Base-by-base conservation (phyloP, 2,329 filamentous ascomycete species). In the Cladophialophora bantiana region DNA sequence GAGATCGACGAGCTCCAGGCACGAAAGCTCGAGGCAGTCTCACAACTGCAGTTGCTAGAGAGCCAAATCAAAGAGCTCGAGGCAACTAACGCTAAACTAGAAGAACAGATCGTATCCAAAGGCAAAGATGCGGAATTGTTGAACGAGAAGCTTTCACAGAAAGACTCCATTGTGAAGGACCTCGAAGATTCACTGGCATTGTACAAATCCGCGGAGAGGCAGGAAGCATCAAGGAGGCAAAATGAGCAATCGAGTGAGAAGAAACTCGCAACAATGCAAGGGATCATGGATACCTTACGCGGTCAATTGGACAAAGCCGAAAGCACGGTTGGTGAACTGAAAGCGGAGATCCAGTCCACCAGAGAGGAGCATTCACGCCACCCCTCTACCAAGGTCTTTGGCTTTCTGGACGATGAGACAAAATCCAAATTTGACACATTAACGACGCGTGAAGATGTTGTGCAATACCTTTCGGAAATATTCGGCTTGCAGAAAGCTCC, bases 271-370 rank as follows among this genome's bases (percentile, higher is more conserved):
- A 85, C 86, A 0, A 76, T 88, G 59, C 84, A 86, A 63, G 79
- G 80, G n/a, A 74, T 89, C 20, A 82, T 88, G 40, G 81, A 81
- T n/a, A 84, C 77, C 36, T 77, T 89, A 26, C 82, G 83, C 40
- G 78, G 78, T 18, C 84, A 88, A 72, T 74, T 87, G 13, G 83
- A 84, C 73, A 79, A 83, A n/a, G 82, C 84, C 0, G 84, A 88
- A 68, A 76, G 78, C 7, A 81, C 81, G 26, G 80, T 84, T 52
- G 78, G 81, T 26, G 75, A 78, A 6, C 74, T 84, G 15, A 79
- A 84, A 68, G 71, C 78, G 65, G 74, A 77, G 67, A 72, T 76
- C 31, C 73, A 74, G 54, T 60, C 36, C 34, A 72, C 65, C 42
- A 35, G 63, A 32, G 67, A 72, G 5, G 64, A 68, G 31, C 66